Evolutionary conservation across 768 basidiomycete species (phyloP), one percentile per base, ranked within the genome.

Genomic region (Leccinum arenicola): DNA sequence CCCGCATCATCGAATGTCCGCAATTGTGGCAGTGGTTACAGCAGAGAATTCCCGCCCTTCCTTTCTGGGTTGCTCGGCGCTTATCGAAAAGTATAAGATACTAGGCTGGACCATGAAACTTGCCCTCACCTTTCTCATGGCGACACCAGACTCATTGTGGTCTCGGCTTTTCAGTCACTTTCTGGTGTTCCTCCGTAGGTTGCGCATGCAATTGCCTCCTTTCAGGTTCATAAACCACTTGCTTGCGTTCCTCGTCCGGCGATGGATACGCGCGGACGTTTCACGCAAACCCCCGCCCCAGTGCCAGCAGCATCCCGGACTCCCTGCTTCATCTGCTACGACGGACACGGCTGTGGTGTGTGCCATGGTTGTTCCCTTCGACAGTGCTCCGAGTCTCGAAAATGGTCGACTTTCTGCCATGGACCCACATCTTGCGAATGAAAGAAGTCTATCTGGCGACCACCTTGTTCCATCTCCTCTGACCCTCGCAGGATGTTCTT

Each of bases 381-480:
- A 48, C 47, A 48, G 6, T 11, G 6, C 47, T 23, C 3, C 19
- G 11, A 48, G 10, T 23, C 47, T 23, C 21, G 47, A 48, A 23
- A 6, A 23, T 48, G 19, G 21, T 23, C 47, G 23, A 14, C 5
- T 3, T 48, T 48, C 47, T 48, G 19, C 21, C 12, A 21, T 23
- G 47, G 47, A 68, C 23, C 29, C 31, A n/a, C 56, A 50, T 14
- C 68, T 56, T 14, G 35, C 23, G 33, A 50, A 6, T 38, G 36
- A 31, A 25, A 62, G 58, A 40, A 65, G 66, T 8, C 51, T 45
- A 12, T 69, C 67, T 27, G 66, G 61, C 9, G 48, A 49, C 23
- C 68, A 68, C 25, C 61, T 70, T 8, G 6, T 48, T 2, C 67
- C 67, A 6, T 29, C 36, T 33, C 56, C 66, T 19, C 69, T 55